A percentile compares a stretch with the other conserved stretches of the same genome.
Conservation (phyloP, 805 yeast genomes). For the Hanseniaspora hatyaiensis region DNA sequence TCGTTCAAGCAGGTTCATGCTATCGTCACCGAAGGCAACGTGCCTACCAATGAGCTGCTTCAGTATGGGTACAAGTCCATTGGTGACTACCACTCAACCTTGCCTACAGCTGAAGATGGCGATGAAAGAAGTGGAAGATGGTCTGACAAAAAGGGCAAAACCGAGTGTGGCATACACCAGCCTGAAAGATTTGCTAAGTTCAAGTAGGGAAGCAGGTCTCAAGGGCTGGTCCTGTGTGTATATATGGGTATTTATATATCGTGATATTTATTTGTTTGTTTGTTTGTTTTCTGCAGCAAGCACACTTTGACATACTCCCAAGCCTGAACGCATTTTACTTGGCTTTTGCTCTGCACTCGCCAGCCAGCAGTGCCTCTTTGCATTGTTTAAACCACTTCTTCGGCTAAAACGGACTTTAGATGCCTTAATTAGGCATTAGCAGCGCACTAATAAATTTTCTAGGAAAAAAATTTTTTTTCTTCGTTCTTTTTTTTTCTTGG, state of each 20-base stretch:
- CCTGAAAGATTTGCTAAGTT: constrained; percentile 61
- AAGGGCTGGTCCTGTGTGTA: no score
- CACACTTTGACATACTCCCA: no score
- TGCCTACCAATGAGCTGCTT: constrained; percentile 75
- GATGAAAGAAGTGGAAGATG: constrained; percentile 96
- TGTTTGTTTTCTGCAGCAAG: background rate
- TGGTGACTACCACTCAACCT: constrained; percentile 93
- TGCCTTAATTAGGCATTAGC: no score
- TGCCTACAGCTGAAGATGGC: constrained; percentile 66
- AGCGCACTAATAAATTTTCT: background rate
- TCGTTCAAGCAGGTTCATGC: constrained; percentile 55
- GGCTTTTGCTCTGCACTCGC: no score
- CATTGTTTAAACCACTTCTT: no score
- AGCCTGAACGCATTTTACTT: no score
- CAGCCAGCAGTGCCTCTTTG: no score
- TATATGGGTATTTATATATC: no score
- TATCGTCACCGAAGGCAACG: constrained; percentile 58
- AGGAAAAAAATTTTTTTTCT: background rate
- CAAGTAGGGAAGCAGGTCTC: constrained; percentile 24
- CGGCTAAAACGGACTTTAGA: no score
- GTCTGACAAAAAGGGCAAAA: constrained; percentile 73
- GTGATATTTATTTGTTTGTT: background rate
- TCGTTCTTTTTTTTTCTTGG: background rate
- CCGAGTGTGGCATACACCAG: constrained; percentile 92
- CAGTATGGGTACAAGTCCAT: constrained; percentile 82